Evolutionary conservation across 1,284 basidiomycete species (phyloP), one percentile per base, ranked within the genome.

Genomic region (Apiotrichum siamense): DNA sequence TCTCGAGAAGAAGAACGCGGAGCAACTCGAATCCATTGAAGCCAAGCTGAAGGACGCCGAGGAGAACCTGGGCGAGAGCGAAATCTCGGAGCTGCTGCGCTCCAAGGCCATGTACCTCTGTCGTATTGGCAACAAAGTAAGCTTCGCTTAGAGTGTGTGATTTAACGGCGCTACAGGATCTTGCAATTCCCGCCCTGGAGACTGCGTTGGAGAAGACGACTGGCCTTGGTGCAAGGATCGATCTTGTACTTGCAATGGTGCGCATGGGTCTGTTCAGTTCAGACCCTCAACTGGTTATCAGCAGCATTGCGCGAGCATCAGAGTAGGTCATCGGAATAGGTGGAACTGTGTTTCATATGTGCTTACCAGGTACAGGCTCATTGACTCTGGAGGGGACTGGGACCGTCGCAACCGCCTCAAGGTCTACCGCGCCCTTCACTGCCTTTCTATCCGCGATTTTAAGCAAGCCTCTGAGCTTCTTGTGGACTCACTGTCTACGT

Each of bases 301-400:
- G 78, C 39, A 83, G 88, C 64, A 83, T 97, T 45, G 77, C 83
- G 13, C 84, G 86, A 62, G 92, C 94, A 0, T 86, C 91, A 64
- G 81, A 84, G 87, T 91, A 57, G 55, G 83, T 78, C 23, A 7
- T 9, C n/a, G n/a, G n/a, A n/a, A n/a, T n/a, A n/a, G n/a, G n/a
- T n/a, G n/a, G n/a, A 6, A 32, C n/a, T 43, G 10, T 49, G 25
- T 37, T 29, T 33, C 11, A 4, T 12, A 29, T 7, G 2, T 26
- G 7, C 11, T 12, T 17, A 39, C 49, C n/a, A 54, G 24, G 40
- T 23, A 5, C 65, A 93, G 89, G 56, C 77, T 97, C 31, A 87
- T 97, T 45, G 92, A 97, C 64, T 83, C 92, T 69, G 94, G 96
- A 2, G 94, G 96, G 41, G 94, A 98, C 74, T 98, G 94, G 94